These are phyloP conservation scores for Stenogyne calaminthoides DNA, from an alignment of 305 asterid genomes.

Conservation along the genomic window DNA sequence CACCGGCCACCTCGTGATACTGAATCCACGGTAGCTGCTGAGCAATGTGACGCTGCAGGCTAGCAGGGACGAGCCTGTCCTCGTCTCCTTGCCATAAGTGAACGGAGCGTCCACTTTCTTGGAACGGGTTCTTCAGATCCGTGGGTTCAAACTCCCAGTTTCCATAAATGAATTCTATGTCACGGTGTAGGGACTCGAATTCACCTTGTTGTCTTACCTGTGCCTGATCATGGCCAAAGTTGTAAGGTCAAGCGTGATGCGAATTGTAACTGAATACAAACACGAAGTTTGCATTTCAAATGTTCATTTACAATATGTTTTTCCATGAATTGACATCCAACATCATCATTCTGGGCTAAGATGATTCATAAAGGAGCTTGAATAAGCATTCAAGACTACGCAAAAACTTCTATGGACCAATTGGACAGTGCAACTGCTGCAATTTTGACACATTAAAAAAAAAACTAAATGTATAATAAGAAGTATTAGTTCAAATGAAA, in stretches of 20 bases:
- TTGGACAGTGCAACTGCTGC: too few species aligned
- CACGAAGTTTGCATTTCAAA: background rate
- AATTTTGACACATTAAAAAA: too few species aligned
- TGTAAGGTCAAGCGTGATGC: too few species aligned
- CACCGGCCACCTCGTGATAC: conserved; percentile 68
- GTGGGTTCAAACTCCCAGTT: conserved; percentile 68
- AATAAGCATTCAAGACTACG: background rate
- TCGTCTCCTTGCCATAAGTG: conserved; percentile 83
- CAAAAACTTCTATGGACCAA: too few species aligned
- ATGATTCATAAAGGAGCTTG: too few species aligned
- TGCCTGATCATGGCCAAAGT: conserved; percentile 33
- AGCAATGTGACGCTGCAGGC: conserved; percentile 57
- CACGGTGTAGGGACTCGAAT: conserved; percentile 64
- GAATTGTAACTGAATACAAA: background rate
- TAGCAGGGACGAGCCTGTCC: conserved; percentile 58
- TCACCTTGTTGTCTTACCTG: conserved; percentile 70
- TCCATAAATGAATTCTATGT: conserved; percentile 54
- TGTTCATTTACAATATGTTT: background rate
- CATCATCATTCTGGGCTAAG: background rate
- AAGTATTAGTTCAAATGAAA: too few species aligned
- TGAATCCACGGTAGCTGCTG: conserved; percentile 62
- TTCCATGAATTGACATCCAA: background rate
- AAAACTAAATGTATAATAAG: too few species aligned
- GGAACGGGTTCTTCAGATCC: conserved; percentile 57
- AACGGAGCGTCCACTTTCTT: conserved; percentile 44